phyloP scores from a whole-genome alignment of 352 stramenopile species.

The Stramenopiles sp. region DNA sequence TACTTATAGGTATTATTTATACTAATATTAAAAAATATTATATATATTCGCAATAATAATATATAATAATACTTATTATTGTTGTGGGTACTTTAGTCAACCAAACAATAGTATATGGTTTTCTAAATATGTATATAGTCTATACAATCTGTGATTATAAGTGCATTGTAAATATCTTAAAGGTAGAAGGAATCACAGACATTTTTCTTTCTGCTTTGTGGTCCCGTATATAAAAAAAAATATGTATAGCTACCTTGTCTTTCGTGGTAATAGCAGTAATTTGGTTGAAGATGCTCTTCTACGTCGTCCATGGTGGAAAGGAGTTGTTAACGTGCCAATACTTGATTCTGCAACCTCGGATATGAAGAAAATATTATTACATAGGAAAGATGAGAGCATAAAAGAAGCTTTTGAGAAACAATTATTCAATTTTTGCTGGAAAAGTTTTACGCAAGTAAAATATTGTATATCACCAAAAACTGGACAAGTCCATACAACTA shows the following conservation, averaged over 20 bases:
- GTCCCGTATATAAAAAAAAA: too few relatives aligned
- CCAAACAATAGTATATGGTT: too few relatives aligned
- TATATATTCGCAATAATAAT: too few relatives aligned
- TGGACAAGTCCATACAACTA: background rate
- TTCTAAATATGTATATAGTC: too few relatives aligned
- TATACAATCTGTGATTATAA: too few relatives aligned
- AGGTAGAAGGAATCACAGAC: too few relatives aligned
- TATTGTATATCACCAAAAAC: background rate
- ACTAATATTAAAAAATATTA: too few relatives aligned
- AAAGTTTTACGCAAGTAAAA: background rate
- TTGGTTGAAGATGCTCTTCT: background rate
- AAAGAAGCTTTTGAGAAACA: background rate
- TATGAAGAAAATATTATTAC: background rate
- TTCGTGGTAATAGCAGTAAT: conserved; percentile 2
- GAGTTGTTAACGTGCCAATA: background rate
- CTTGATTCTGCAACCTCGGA: background rate
- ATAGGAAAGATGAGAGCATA: background rate
- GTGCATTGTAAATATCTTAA: too few relatives aligned
- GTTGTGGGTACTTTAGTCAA: too few relatives aligned
- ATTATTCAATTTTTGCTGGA: conserved; percentile 5
- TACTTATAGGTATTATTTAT: too few relatives aligned
- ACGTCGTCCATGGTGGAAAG: background rate
- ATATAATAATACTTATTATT: too few relatives aligned
- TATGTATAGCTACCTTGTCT: conserved; percentile 1
- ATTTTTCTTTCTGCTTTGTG: too few relatives aligned